These are phyloP conservation scores for Trichoderma breve DNA, from an alignment of 2,329 filamentous ascomycete genomes.

Conservation along the genomic window DNA sequence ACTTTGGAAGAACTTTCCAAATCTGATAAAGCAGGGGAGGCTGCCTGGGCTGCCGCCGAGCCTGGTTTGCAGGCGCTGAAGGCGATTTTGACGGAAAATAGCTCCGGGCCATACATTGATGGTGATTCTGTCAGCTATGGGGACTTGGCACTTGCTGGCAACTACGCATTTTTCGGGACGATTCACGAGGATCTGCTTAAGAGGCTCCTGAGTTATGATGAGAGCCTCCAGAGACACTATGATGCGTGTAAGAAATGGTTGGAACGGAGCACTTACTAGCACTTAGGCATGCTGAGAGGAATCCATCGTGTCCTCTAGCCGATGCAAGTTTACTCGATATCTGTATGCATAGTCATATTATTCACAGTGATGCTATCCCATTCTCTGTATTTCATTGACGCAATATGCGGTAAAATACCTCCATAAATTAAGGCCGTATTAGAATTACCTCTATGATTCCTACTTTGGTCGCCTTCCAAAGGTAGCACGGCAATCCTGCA, in stretches of 20 bases:
- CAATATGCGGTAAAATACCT: too few species aligned
- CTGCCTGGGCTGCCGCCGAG: neutral
- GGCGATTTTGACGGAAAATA: neutral
- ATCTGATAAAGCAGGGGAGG: neutral
- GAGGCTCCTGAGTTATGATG: neutral
- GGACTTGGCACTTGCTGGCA: neutral
- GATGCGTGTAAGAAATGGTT: neutral
- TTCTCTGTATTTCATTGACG: too few species aligned
- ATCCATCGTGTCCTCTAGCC: neutral
- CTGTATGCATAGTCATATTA: neutral
- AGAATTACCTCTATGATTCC: too few species aligned
- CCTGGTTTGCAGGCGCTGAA: neutral
- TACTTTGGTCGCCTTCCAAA: too few species aligned
- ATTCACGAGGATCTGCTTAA: neutral
- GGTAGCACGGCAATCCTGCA: too few species aligned
- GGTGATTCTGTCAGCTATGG: neutral
- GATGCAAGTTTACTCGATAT: too few species aligned
- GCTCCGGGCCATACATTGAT: neutral
- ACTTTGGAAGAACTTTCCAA: neutral
- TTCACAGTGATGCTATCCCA: neutral
- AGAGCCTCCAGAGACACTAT: neutral
- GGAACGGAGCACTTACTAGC: neutral
- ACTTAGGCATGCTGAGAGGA: neutral
- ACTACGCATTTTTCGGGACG: neutral
- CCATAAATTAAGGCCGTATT: too few species aligned